A percentile compares a stretch with the other conserved stretches of the same genome.
Conservation (phyloP, 495 filamentous ascomycete genomes). For the Hyaloscypha bicolor region DNA sequence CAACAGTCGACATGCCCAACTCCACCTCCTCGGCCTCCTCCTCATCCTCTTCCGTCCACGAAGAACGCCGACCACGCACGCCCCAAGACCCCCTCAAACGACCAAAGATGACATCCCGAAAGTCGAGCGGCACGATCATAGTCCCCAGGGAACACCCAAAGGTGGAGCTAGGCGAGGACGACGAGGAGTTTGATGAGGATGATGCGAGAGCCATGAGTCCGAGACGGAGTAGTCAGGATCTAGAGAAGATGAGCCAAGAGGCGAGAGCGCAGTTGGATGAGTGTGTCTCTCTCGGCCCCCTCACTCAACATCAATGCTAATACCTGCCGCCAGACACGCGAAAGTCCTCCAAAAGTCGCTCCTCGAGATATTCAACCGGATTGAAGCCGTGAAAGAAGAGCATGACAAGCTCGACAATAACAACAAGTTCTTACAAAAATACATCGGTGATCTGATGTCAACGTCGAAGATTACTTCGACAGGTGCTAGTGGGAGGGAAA, state of each 20-base stretch:
- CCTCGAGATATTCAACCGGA: slow-evolving; percentile 83
- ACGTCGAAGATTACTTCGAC: slow-evolving; percentile 77
- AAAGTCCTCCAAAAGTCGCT: slow-evolving; percentile 85
- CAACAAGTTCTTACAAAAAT: slow-evolving; percentile 93
- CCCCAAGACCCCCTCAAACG: slow-evolving; percentile 13
- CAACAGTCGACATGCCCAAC: slow-evolving; percentile 1
- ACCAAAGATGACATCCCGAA: slow-evolving; percentile 50
- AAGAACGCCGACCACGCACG: slow-evolving; percentile 3
- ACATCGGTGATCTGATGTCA: slow-evolving; percentile 81
- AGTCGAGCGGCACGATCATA: slow-evolving; percentile 79
- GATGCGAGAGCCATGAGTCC: slow-evolving; percentile 96
- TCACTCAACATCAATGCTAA: slow-evolving; percentile 3
- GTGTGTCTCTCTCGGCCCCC: slow-evolving; percentile 46
- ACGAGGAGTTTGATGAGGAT: slow-evolving; percentile 73
- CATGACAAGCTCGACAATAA: slow-evolving; percentile 93
- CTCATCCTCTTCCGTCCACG: slow-evolving; percentile 26
- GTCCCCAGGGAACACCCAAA: slow-evolving; percentile 72
- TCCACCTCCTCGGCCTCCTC: slow-evolving; percentile 15
- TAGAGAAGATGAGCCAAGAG: slow-evolving; percentile 81
- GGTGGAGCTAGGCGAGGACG: slow-evolving; percentile 62
- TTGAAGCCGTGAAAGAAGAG: slow-evolving; percentile 91
- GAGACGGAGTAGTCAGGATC: slow-evolving; percentile 82
- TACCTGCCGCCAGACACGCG: slow-evolving; percentile 66
- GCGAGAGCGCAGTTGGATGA: slow-evolving; percentile 64
- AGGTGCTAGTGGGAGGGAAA: slow-evolving; percentile 47